A percentile compares a stretch with the other conserved stretches of the same genome.
These are phyloP conservation scores for Tuber calosporum DNA, from an alignment of 495 filamentous ascomycete genomes.

Conservation along the genomic window DNA sequence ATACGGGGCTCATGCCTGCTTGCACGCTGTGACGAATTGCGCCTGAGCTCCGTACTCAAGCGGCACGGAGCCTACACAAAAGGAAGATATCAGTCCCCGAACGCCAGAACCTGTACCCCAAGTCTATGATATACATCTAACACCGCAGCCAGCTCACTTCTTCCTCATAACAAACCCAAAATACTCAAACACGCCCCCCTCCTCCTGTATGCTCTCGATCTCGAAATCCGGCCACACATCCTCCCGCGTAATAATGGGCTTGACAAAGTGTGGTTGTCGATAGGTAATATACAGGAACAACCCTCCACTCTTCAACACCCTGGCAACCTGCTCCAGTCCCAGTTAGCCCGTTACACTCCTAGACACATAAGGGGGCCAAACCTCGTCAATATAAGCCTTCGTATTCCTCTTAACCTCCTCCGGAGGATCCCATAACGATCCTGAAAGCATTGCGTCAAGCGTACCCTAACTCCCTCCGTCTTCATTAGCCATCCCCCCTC, in stretches of 20 bases:
- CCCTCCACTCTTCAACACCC: constrained; percentile 52
- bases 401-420: constrained; percentile 51
- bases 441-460: constrained; percentile 57
- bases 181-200: constrained; percentile 48
- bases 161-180: constrained; percentile 49
- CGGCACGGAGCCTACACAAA: not conserved
- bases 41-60: not conserved
- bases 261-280: constrained; percentile 57
- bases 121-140: constrained; percentile 7
- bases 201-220: constrained; percentile 44
- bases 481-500: constrained; percentile 1
- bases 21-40: not conserved
- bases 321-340: constrained; percentile 44
- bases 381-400: constrained; percentile 50
- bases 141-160: constrained; percentile 16
- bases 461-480: constrained; percentile 40
- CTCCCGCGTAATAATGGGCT: constrained; percentile 47
- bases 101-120: not conserved
- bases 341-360: constrained; percentile 16
- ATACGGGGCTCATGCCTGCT: not conserved
- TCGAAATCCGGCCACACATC: constrained; percentile 46
- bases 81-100: not conserved
- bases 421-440: constrained; percentile 53
- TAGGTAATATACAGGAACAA: constrained; percentile 54
- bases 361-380: constrained; percentile 24